Base-by-base conservation (phyloP, 495 filamentous ascomycete genomes). In the Talaromyces proteolyticus region DNA sequence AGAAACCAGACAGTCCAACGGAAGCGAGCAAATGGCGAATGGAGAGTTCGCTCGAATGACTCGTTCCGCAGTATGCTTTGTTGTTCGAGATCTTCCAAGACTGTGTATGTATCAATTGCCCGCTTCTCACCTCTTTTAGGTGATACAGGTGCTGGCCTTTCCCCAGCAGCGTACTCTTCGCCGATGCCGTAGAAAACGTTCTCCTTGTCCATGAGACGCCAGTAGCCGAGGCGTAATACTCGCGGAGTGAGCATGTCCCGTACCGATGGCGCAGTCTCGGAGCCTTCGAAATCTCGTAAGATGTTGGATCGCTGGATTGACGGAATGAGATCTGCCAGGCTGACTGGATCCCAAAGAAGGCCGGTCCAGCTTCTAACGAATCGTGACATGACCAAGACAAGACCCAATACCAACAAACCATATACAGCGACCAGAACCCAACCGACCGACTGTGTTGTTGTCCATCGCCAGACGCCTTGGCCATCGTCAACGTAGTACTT, bases 281-380 rank as follows among this genome's bases (percentile, higher is more conserved):
- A 82, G 54, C 68, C 77, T 51, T 74, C 79, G 70, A 77, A 93
- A 53, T 87, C 85, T 29, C 72, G 72, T 25, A 89, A 68, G 11
- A 82, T 80, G 62, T 95, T 96, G 34, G 88, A 89, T 40, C 87
- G 75, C 29, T 89, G 85, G 14, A 94, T 76, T 8, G 95, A 67
- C 3, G 82, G 77, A 41, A 88, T 72, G 21, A 93, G 63, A 60
- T 95, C 91, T 8, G 87, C 90, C 19, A 95, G 65, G 12, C 82
- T 89, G n/a, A 81, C 67, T 2, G 88, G 79, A 62, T 91, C 89
- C 91, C 91, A 96, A 63, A 84, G 81, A 56, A 96, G 66, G 2
- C 91, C 91, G 0, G 89, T 88, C 55, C 65, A 73, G 25, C 68
- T 69, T 20, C 76, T 66, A 19, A 56, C 24, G 25, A 78, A 74